Base-by-base conservation (phyloP, 2,329 filamentous ascomycete species). In the Hypoxylon sp. region DNA sequence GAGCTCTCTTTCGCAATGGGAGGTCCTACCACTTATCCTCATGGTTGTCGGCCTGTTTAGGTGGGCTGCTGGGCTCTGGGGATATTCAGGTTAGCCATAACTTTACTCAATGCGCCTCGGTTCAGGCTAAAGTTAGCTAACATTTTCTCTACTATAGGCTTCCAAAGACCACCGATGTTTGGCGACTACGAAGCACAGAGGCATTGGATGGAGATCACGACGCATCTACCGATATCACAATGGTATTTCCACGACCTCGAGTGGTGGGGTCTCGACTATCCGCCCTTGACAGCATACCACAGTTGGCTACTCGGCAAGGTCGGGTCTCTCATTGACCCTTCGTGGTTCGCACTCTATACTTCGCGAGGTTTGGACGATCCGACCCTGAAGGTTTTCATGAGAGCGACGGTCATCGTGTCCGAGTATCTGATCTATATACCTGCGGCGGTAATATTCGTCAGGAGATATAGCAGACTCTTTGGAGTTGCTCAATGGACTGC, bases 261-360 rank as follows among this genome's bases (percentile, higher is more conserved):
- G 75, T 99, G 95, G 90, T 99, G 96, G 96, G 96, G 96, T 0
- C 85, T 99, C 71, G 96, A 99, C 81, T 99, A 99, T 78, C 96
- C 96, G 61, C 96, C 96, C 55, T 86, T 99, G 80, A 99, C 96
- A 56, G 96, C 96, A 54, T 99, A 99, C 81, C 96, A 99, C 80
- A 97, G 94, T 82, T 98, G 94, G 95, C 76, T 96, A n/a, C 82
- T 96, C 66, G 96, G 96, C 68, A 91, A 91, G 79, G 87, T 97
- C 83, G 96, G 96, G 53, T 85, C 88, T 55, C 78, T 90, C 37
- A 91, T 98, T 77, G 85, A 97, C 69, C 89, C 92, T 1, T 80
- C 87, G 7, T 99, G 96, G 96, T 99, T 98, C 77, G 90, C 89
- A 9, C 87, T 99, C 12, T 88, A 92, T 76, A 85, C 86, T 3